phyloP scores from a whole-genome alignment of 108 stramenopile genomes.

The Chaetoceros tenuissimus region DNA sequence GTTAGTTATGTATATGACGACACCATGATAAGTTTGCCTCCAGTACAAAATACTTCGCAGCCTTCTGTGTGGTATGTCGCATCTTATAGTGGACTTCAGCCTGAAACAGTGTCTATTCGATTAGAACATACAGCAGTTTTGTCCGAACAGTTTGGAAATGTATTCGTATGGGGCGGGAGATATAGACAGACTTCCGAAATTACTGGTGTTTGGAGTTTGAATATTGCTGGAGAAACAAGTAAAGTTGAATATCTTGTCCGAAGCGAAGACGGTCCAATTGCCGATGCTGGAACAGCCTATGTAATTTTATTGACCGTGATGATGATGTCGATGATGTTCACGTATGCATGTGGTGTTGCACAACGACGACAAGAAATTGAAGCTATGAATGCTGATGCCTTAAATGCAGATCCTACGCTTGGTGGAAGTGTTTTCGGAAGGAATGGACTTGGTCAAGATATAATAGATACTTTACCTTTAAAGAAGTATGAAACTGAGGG shows the following conservation, averaged over 20 bases:
- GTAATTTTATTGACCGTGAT: constrained; percentile 38
- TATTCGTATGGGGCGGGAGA: constrained; percentile 35
- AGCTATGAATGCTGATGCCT: constrained; percentile 10
- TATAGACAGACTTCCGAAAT: constrained; percentile 24
- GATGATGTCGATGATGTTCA: constrained; percentile 38
- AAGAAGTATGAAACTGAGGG: constrained; percentile 27
- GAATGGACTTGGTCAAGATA: constrained; percentile 30
- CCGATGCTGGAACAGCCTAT: constrained; percentile 26
- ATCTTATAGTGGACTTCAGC: background rate
- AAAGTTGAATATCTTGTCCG: constrained; percentile 12
- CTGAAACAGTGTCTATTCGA: constrained; percentile 17
- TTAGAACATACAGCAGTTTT: constrained; percentile 28
- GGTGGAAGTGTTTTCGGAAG: constrained; percentile 18
- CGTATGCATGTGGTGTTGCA: constrained; percentile 25
- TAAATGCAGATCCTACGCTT: background rate
- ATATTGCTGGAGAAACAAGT: constrained; percentile 29
- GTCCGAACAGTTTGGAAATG: constrained; percentile 14
- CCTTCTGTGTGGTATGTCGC: constrained; percentile 20
- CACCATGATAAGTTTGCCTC: constrained; percentile 16
- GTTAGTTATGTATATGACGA: constrained; percentile 41
- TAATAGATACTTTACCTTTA: constrained; percentile 36
- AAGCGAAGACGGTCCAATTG: constrained; percentile 28
- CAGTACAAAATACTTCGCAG: constrained; percentile 11
- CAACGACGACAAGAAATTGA: constrained; percentile 30
- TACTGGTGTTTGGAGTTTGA: constrained; percentile 34